Evolutionary conservation across 2,329 filamentous ascomycete genomes (phyloP).

Genomic region (Aspergillus aculeatinus): DNA sequence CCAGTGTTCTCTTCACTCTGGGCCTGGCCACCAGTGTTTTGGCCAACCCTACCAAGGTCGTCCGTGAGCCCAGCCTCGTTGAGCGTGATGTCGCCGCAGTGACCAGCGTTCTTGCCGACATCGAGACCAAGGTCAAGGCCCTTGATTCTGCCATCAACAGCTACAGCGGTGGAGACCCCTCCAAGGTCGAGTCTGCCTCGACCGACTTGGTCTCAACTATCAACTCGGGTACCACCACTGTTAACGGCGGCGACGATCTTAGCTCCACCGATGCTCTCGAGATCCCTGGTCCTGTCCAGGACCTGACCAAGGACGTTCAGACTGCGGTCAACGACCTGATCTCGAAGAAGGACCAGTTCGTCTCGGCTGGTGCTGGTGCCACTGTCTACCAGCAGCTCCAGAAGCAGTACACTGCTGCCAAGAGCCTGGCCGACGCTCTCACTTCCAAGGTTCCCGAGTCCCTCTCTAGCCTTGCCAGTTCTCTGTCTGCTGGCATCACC

Average conservation of each 20-base stretch:
- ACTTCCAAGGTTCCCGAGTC: conserved; percentile 30
- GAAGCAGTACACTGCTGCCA: conserved; percentile 28
- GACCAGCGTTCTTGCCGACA: conserved; percentile 21
- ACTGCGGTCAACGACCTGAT: conserved; percentile 24
- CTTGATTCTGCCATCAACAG: conserved; percentile 26
- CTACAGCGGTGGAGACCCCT: conserved; percentile 26
- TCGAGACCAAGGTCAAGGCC: conserved; percentile 18
- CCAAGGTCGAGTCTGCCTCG: conserved; percentile 23
- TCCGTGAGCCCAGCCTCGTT: conserved; percentile 12
- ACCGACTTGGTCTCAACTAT: conserved; percentile 26
- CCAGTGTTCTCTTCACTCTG: conserved; percentile 22
- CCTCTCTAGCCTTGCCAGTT: conserved; percentile 23
- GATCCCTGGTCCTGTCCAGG: conserved; percentile 27
- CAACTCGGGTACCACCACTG: conserved; percentile 25
- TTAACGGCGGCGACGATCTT: conserved; percentile 24
- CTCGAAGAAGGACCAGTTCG: conserved; percentile 28
- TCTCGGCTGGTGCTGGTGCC: conserved; percentile 23
- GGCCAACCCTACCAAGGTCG: conserved; percentile 23
- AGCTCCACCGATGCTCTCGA: conserved; percentile 27
- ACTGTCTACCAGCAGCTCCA: conserved; percentile 24
- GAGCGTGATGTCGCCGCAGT: conserved; percentile 19
- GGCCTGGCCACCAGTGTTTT: conserved; percentile 23
- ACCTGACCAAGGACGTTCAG: conserved; percentile 29
- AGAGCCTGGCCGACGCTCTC: conserved; percentile 28
- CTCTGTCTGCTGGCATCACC: conserved; percentile 32